phyloP scores from a whole-genome alignment of 768 basidiomycete species.

The Tylopilus vinaceipallidus region DNA sequence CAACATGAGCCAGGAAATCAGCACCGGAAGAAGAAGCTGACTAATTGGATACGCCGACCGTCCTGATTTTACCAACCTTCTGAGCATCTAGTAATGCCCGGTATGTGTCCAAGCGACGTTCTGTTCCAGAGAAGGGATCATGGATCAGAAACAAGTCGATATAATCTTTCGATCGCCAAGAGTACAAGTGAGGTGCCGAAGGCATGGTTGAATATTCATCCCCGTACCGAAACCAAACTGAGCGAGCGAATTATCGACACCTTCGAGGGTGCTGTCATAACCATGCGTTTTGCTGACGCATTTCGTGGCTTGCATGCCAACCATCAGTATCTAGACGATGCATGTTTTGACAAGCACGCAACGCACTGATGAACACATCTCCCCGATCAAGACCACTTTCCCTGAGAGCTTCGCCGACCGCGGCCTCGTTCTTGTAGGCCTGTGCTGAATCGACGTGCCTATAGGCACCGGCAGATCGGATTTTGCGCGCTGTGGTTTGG shows the following conservation, averaged over 20 bases:
- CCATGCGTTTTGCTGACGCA: slow-evolving; percentile 55
- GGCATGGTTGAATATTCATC: neutral
- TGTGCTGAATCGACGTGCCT: slow-evolving; percentile 79
- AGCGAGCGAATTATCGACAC: slow-evolving; percentile 60
- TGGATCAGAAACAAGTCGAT: slow-evolving; percentile 81
- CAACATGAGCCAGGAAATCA: neutral
- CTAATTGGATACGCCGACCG: slow-evolving; percentile 87
- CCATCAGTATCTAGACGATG: slow-evolving; percentile 2
- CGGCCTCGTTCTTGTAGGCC: slow-evolving; percentile 61
- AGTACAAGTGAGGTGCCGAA: slow-evolving; percentile 8
- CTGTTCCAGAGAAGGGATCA: slow-evolving; percentile 61
- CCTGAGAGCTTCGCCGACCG: slow-evolving; percentile 56
- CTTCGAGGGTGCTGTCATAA: slow-evolving; percentile 56
- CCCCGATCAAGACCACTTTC: slow-evolving; percentile 54
- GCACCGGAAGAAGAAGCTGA: slow-evolving; percentile 33
- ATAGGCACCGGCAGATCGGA: neutral
- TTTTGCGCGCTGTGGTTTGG: neutral
- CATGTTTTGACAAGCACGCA: neutral
- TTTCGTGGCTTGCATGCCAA: slow-evolving; percentile 57
- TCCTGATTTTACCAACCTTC: slow-evolving; percentile 60
- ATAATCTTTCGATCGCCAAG: slow-evolving; percentile 40
- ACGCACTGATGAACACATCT: slow-evolving; percentile 72
- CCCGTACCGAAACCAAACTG: slow-evolving; percentile 55
- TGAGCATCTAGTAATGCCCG: slow-evolving; percentile 65
- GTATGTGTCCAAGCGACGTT: slow-evolving; percentile 68